phyloP scores from a whole-genome alignment of 179 eudicot genomes.

The Silene coronaria region DNA sequence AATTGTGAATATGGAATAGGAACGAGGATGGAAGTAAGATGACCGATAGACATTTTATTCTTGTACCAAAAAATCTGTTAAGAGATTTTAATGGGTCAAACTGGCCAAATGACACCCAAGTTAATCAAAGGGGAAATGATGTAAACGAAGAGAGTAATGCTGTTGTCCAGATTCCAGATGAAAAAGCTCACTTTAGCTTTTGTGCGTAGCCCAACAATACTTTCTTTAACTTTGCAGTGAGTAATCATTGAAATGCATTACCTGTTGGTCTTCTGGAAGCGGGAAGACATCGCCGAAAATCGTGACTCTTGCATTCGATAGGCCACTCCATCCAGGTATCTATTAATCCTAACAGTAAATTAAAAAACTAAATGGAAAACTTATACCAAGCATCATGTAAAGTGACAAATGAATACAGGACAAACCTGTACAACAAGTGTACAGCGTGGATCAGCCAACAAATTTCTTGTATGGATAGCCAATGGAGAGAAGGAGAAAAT shows the following conservation, averaged over 20 bases:
- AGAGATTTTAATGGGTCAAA: too few species aligned
- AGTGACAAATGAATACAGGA: conserved; percentile 6
- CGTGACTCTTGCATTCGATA: conserved; percentile 97
- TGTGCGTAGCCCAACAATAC: too few species aligned
- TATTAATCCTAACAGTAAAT: conserved; percentile 40
- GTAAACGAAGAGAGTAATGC: too few species aligned
- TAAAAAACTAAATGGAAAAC: conserved; percentile 29
- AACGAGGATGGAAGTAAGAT: too few species aligned
- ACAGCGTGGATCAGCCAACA: conserved; percentile 89
- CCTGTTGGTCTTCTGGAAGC: conserved; percentile 89
- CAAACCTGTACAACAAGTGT: conserved; percentile 97
- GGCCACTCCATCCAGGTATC: conserved; percentile 99
- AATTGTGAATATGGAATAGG: too few species aligned
- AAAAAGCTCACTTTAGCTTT: too few species aligned
- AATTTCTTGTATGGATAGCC: conserved; percentile 96
- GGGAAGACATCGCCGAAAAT: conserved; percentile 90
- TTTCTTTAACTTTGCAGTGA: background rate
- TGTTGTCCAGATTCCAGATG: too few species aligned
- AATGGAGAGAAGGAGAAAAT: conserved; percentile 93
- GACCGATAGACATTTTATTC: too few species aligned
- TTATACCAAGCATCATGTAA: background rate
- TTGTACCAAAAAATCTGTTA: too few species aligned
- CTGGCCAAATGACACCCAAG: too few species aligned
- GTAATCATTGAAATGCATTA: conserved; percentile 19
- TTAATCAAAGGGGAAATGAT: too few species aligned